A percentile compares a stretch with the other conserved stretches of the same genome.
phyloP scores from a whole-genome alignment of 2,329 filamentous ascomycete species.

The Raffaelea ambrosiae region DNA sequence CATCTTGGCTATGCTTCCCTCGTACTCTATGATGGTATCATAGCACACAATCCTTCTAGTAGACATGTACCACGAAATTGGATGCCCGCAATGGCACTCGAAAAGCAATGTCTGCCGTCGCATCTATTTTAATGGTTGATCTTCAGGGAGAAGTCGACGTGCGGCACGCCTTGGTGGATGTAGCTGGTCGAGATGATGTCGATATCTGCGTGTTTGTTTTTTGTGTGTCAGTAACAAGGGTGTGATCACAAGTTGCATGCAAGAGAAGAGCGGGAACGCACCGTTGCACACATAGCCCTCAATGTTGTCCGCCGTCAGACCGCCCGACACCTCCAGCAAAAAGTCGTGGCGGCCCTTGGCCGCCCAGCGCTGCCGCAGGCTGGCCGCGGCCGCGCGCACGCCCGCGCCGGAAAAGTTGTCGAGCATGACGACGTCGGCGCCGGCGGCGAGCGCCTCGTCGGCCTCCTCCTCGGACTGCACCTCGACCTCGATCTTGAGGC shows the following conservation, averaged over 20 bases:
- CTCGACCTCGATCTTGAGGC: constrained; percentile 93
- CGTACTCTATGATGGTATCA: no score
- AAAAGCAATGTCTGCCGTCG: no score
- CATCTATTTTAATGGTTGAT: constrained; percentile 45
- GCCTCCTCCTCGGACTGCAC: constrained; percentile 83
- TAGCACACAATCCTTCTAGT: no score
- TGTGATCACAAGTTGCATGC: not conserved
- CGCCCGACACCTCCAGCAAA: constrained; percentile 86
- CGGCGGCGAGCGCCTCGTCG: constrained; percentile 81
- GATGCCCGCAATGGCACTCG: no score
- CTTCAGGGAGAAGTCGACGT: constrained; percentile 95
- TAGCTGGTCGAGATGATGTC: constrained; percentile 95
- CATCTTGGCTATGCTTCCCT: no score
- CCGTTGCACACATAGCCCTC: constrained; percentile 68
- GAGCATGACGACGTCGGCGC: constrained; percentile 93
- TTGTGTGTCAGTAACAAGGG: not conserved
- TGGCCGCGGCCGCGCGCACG: constrained; percentile 64
- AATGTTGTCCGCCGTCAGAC: constrained; percentile 78
- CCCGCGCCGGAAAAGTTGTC: constrained; percentile 86
- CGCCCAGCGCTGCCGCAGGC: constrained; percentile 72
- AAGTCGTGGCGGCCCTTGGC: constrained; percentile 52
- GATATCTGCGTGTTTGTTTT: constrained; percentile 49
- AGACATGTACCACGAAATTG: no score
- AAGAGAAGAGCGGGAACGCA: constrained; percentile 27
- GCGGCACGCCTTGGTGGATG: constrained; percentile 89